phyloP scores from a whole-genome alignment of 108 stramenopile genomes.

The Nitzschia palea region DNA sequence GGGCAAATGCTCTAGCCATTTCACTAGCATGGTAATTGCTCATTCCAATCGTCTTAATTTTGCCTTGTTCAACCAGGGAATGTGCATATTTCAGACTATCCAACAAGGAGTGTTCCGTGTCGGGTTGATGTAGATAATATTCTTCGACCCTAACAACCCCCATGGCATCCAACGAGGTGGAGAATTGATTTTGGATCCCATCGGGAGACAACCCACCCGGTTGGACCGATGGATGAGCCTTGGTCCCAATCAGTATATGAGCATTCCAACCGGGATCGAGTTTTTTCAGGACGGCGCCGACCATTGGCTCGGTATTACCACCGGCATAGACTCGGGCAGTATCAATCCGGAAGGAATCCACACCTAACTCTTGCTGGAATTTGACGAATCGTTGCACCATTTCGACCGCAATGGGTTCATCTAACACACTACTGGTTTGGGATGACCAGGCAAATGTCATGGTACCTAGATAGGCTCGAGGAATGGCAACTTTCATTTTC shows the following conservation, averaged over 20 bases:
- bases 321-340: conserved; percentile 87
- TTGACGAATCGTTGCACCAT: conserved; percentile 55
- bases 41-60: conserved; percentile 65
- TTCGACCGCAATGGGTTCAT: conserved; percentile 47
- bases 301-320: conserved; percentile 73
- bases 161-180: conserved; percentile 63
- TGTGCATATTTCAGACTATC: conserved; percentile 58
- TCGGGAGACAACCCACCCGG: conserved; percentile 59
- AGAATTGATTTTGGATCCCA: conserved; percentile 65
- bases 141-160: conserved; percentile 47
- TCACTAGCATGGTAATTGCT: conserved; percentile 84
- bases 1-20: conserved; percentile 71
- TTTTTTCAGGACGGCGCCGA: conserved; percentile 44
- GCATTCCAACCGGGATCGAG: neutral
- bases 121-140: conserved; percentile 89
- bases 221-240: conserved; percentile 75
- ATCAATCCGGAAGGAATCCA: conserved; percentile 49
- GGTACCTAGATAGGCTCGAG: conserved; percentile 82
- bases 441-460: conserved; percentile 88
- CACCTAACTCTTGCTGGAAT: conserved; percentile 23
- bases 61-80: conserved; percentile 55
- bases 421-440: conserved; percentile 73
- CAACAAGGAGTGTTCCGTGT: conserved; percentile 60
- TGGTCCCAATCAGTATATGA: conserved; percentile 52
- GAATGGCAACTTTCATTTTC: conserved; percentile 42